Evolutionary conservation across 2,329 filamentous ascomycete genomes (phyloP), one percentile per base, ranked within the genome.

Genomic region (Myrmaecium sp.): DNA sequence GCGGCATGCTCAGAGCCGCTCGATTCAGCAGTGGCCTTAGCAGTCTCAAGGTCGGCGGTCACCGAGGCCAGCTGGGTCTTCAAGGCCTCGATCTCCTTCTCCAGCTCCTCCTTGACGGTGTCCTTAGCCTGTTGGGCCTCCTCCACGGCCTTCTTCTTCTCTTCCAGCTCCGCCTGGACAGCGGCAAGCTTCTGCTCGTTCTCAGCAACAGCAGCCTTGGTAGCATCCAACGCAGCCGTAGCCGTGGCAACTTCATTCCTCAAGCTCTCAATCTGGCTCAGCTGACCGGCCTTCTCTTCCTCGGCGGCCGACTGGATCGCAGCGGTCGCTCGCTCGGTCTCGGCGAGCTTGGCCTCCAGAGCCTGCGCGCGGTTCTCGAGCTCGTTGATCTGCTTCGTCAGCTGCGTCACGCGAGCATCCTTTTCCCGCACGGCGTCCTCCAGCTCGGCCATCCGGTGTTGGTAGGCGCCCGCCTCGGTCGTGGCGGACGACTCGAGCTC

Each of bases 71-170:
- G 30, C 17, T 32, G 25, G 5, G 30, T 30, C 8, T 22, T 20
- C 12, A 36, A 38, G 22, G 38, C 33, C 30, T 42, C 37, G 17
- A 50, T 42, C 29, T 46, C 38, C 8, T 36, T 35, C 31, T 47
- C 39, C 21, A 47, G 36, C 2, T 35, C 28, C n/a, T 18, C 23
- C 16, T 17, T 23, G 7, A 22, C 19, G 17, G 27, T 21, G 27
- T 11, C n/a, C 7, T 6, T 12, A 8, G 22, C 7, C 9, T 15
- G 16, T 12, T 27, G 19, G n/a, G 31, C 28, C 21, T 30, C 29
- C 18, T 27, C 26, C 12, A 14, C 8, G 13, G 22, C 22, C 8
- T 8, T 14, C 22, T 24, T 8, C 10, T 8, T 17, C 10, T 8
- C 6, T 12, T 34, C 26, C 11, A 25, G 23, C 23, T 29, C 30